Evolutionary conservation across 2,329 filamentous ascomycete genomes (phyloP).

Genomic region (Tolypocladium paradoxum): DNA sequence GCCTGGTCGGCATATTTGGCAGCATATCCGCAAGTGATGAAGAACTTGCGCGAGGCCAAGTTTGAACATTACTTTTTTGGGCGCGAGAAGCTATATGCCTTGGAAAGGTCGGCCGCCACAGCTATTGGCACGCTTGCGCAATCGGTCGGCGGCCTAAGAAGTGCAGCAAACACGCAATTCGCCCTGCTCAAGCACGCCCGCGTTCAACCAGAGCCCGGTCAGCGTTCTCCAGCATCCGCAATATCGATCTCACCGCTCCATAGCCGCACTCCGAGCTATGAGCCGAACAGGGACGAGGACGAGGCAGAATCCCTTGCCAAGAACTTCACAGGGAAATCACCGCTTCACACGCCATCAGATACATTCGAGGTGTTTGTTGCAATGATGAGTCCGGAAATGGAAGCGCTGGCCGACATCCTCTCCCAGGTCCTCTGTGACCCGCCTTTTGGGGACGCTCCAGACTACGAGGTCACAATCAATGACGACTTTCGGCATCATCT

Average conservation of each 20-base stretch:
- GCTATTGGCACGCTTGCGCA: slow-evolving; percentile 75
- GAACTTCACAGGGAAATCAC: not conserved
- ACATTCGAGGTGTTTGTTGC: slow-evolving; percentile 80
- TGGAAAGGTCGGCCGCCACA: slow-evolving; percentile 66
- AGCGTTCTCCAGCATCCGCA: not conserved
- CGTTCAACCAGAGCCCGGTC: not conserved
- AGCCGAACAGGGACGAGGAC: not conserved
- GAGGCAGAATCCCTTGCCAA: slow-evolving; percentile 19
- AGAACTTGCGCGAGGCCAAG: slow-evolving; percentile 70
- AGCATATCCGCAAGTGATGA: slow-evolving; percentile 52
- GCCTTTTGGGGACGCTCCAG: slow-evolving; percentile 44
- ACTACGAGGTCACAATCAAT: slow-evolving; percentile 46
- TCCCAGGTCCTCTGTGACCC: slow-evolving; percentile 74
- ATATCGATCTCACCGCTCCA: not conserved
- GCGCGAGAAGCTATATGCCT: slow-evolving; percentile 61
- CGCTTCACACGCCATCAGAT: slow-evolving; percentile 41
- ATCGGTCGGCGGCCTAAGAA: slow-evolving; percentile 74
- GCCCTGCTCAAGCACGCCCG: slow-evolving; percentile 57
- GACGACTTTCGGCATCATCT: slow-evolving; percentile 67
- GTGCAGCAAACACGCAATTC: slow-evolving; percentile 79
- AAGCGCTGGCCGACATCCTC: slow-evolving; percentile 74
- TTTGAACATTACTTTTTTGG: slow-evolving; percentile 74
- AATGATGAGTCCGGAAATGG: slow-evolving; percentile 81
- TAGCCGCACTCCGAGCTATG: not conserved
- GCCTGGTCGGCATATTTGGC: slow-evolving; percentile 49